Conservation (phyloP, 140 eudicot genomes). For the Stevia rebaudiana region DNA sequence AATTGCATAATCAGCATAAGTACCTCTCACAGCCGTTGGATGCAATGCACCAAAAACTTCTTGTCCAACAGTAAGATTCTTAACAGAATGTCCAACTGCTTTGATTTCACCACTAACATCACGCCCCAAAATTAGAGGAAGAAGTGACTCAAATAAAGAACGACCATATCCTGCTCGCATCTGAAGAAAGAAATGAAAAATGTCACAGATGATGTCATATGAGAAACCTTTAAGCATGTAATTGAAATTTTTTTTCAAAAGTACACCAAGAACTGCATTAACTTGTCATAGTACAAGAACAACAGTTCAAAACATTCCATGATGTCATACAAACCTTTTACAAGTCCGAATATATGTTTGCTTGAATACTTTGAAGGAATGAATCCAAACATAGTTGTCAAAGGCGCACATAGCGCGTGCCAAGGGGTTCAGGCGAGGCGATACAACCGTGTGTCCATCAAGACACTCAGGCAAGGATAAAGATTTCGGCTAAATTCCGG, state of each 20-base stretch:
- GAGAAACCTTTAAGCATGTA: neutral
- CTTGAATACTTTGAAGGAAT: neutral
- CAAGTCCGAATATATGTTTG: neutral
- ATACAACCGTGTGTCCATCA: too few relatives aligned
- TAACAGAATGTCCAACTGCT: slow-evolving; percentile 72
- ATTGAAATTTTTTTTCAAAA: neutral
- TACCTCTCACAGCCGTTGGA: slow-evolving; percentile 98
- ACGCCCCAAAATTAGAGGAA: slow-evolving; percentile 92
- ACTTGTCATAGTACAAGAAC: neutral
- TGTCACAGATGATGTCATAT: neutral
- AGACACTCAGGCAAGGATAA: too few relatives aligned
- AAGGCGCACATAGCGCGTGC: too few relatives aligned
- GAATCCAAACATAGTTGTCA: too few relatives aligned
- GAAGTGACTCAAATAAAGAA: slow-evolving; percentile 62
- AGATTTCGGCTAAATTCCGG: too few relatives aligned
- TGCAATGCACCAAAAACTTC: slow-evolving; percentile 94
- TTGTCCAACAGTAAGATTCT: slow-evolving; percentile 59
- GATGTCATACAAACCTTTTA: slow-evolving; percentile 5
- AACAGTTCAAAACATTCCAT: neutral
- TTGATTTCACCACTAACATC: slow-evolving; percentile 94
- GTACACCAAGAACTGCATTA: neutral
- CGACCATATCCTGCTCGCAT: slow-evolving; percentile 97
- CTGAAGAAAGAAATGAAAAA: slow-evolving; percentile 34
- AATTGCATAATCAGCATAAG: slow-evolving; percentile 84
- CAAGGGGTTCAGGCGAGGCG: too few relatives aligned